Base-by-base conservation (phyloP, 202 grass and related monocot species). In the Carex sylvatica region DNA sequence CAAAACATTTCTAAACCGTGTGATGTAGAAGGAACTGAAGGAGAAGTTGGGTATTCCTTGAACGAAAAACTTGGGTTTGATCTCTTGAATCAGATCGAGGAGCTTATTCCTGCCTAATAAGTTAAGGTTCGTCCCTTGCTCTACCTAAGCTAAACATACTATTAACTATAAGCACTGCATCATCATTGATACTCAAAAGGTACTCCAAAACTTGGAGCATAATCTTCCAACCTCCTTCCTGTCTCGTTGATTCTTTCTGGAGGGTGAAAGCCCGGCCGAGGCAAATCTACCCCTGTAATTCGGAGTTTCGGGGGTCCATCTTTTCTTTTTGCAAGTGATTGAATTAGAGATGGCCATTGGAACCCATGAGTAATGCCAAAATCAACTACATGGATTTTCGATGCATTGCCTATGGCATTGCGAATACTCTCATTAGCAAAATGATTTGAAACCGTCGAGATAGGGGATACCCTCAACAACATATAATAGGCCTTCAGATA, bases 81-180 rank as follows among this genome's bases (percentile, higher is more conserved):
- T 84, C 60, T 63, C 82, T 38, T 70, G 65, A 78, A 92, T 87
- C 6, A 74, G 86, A 46, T 47, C 30, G 35, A 94, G 90, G 12
- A 90, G 86, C 70, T 49, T 49, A 49, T 49, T 49, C 46, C 0
- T 49, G 10, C 0, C 10, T 13, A 12, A 49, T 49, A 49, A 49
- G n/a, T n/a, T n/a, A n/a, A 49, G 2, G 46, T 49, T 49, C 10
- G 46, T 49, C 46, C 11, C 2, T 49, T 12, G 3, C 10, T 49
- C 10, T 49, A 49, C 2, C 46, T 13, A 49, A 12, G 46, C 0
- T 49, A 49, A 0, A 13, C 66, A 90, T 65, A 4, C 86, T 87
- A 40, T 94, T 94, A 9, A 94, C 81, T 49, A 92, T 40, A 11
- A 92, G 61, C 33, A 90, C 78, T 59, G 88, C 92, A 87, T 90